A percentile compares a stretch with the other conserved stretches of the same genome.
These are phyloP conservation scores for Suillus subalutaceus DNA, from an alignment of 768 basidiomycete species.

Conservation along the genomic window DNA sequence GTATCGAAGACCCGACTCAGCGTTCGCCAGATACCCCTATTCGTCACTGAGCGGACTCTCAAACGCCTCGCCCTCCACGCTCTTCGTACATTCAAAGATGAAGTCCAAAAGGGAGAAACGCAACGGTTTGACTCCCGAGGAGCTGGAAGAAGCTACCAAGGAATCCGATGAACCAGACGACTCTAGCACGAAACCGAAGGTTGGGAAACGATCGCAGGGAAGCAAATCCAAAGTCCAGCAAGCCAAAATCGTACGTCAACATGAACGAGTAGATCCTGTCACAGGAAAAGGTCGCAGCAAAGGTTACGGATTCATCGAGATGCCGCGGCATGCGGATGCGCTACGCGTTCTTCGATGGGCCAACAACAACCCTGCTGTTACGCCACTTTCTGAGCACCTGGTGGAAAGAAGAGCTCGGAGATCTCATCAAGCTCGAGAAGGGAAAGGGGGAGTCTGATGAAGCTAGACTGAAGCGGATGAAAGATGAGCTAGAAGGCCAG, in stretches of 20 bases:
- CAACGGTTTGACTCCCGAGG: constrained; percentile 68
- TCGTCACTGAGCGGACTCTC: constrained; percentile 86
- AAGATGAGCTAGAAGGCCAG: constrained; percentile 49
- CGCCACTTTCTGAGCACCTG: constrained; percentile 69
- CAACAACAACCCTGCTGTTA: constrained; percentile 81
- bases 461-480: constrained; percentile 57
- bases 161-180: constrained; percentile 17
- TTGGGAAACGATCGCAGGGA: constrained; percentile 29
- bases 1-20: constrained; percentile 94
- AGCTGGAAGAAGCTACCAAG: constrained; percentile 54
- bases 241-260: constrained; percentile 88
- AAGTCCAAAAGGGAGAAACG: constrained; percentile 68
- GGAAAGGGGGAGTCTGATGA: constrained; percentile 49
- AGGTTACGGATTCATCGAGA: constrained; percentile 96
- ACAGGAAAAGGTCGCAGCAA: constrained; percentile 87
- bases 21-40: constrained; percentile 89
- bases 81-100: constrained; percentile 74
- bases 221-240: constrained; percentile 61
- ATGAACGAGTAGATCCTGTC: constrained; percentile 85
- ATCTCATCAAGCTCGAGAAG: constrained; percentile 59
- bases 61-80: constrained; percentile 88
- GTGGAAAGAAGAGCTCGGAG: constrained; percentile 81
- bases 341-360: constrained; percentile 91
- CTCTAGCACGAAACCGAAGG: constrained; percentile 27
- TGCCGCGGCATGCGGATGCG: constrained; percentile 86